Percentiles rank a stretch among this genome's conserved stretches.
phyloP scores from a whole-genome alignment of 768 basidiomycete species.

The Mrakia blollopis region DNA sequence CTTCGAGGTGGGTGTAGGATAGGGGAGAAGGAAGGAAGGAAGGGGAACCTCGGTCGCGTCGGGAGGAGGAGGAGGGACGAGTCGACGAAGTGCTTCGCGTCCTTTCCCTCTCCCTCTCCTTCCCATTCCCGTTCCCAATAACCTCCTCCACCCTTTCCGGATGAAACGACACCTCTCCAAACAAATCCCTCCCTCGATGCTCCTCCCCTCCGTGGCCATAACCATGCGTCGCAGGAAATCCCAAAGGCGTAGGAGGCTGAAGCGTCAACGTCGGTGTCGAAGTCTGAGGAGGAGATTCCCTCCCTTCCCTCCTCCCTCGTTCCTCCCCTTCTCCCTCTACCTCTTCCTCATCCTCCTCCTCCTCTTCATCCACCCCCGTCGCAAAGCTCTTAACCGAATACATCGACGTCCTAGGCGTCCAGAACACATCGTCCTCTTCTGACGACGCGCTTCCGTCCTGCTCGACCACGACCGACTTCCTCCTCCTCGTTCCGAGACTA shows the following conservation, averaged over 20 bases:
- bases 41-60: neutral
- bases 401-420: conserved; percentile 21
- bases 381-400: neutral
- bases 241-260: conserved; percentile 28
- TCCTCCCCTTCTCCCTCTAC: too few relatives aligned
- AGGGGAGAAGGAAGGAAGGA: neutral
- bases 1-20: conserved; percentile 16
- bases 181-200: conserved; percentile 5
- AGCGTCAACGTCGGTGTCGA: conserved; percentile 13
- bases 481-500: neutral
- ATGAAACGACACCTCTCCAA: conserved; percentile 18
- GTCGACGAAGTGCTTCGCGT: neutral
- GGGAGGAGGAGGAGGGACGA: neutral
- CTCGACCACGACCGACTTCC: conserved; percentile 1
- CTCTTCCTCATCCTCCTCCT: too few relatives aligned
- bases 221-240: conserved; percentile 6
- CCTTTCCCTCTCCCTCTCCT: neutral
- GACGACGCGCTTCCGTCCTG: neutral
- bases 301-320: neutral
- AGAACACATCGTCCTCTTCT: conserved; percentile 21
- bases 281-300: neutral
- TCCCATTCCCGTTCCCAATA: too few relatives aligned
- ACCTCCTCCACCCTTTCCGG: conserved; percentile 3
- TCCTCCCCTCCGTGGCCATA: neutral
- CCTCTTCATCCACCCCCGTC: too few relatives aligned